phyloP scores from a whole-genome alignment of 2,329 filamentous ascomycete genomes.

The Endothia cerciana region DNA sequence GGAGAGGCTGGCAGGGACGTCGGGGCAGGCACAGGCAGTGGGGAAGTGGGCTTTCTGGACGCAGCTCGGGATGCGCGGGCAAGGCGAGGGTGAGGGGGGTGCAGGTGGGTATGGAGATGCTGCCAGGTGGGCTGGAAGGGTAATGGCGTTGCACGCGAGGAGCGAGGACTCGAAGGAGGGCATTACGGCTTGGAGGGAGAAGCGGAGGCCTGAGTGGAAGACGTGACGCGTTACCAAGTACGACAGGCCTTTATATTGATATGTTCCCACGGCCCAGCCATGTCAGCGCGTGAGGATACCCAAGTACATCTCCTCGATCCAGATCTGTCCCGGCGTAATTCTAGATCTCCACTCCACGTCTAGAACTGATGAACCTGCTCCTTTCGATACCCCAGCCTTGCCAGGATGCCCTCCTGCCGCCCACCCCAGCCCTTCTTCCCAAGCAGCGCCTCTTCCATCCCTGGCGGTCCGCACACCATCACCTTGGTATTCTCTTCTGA shows the following conservation, averaged over 20 bases:
- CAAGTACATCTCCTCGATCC: background rate
- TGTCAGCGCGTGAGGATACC: background rate
- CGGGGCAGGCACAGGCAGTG: slow-evolving; percentile 38
- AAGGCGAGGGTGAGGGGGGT: slow-evolving; percentile 17
- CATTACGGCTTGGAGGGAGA: slow-evolving; percentile 35
- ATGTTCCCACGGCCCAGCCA: too few relatives aligned
- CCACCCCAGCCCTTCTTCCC: slow-evolving; percentile 42
- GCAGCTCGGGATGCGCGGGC: slow-evolving; percentile 33
- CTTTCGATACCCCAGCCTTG: slow-evolving; percentile 60
- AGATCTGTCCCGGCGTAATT: too few relatives aligned
- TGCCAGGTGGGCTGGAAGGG: slow-evolving; percentile 34
- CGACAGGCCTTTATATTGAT: too few relatives aligned
- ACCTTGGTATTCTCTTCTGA: slow-evolving; percentile 54
- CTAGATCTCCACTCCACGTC: too few relatives aligned
- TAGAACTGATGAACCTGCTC: slow-evolving; percentile 62
- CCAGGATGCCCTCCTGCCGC: slow-evolving; percentile 53
- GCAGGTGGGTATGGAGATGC: slow-evolving; percentile 36
- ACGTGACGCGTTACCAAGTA: slow-evolving; percentile 16
- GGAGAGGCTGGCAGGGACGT: slow-evolving; percentile 30
- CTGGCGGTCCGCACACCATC: slow-evolving; percentile 70
- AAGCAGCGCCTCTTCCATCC: slow-evolving; percentile 64
- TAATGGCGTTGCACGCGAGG: slow-evolving; percentile 38
- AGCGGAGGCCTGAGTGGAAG: slow-evolving; percentile 35
- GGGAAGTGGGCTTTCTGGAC: slow-evolving; percentile 44
- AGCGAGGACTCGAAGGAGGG: slow-evolving; percentile 38